Evolutionary conservation across 306 rosid species (phyloP).

Genomic region (Phaseolus lunatus): DNA sequence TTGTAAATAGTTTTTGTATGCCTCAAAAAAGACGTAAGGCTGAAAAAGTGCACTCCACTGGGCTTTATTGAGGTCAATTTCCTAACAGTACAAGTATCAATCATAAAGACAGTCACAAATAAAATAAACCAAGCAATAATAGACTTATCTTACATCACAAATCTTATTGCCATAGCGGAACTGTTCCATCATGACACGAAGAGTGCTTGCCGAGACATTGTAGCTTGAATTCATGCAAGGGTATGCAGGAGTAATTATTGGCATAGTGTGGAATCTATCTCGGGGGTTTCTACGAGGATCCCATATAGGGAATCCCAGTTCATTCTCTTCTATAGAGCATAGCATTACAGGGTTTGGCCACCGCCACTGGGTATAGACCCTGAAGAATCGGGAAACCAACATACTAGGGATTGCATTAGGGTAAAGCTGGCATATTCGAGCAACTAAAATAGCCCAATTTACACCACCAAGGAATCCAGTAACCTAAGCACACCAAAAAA

Average conservation of each 20-base stretch:
- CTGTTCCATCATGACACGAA: conserved; percentile 98
- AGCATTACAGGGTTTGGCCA: conserved; percentile 99
- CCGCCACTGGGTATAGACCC: conserved; percentile 99
- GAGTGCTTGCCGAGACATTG: conserved; percentile 93
- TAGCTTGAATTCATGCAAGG: conserved; percentile 99
- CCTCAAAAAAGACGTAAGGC: conserved; percentile 84
- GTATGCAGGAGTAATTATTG: conserved; percentile 98
- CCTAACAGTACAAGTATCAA: conserved; percentile 59
- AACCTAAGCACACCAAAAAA: conserved; percentile 59
- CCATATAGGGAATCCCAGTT: conserved; percentile 88
- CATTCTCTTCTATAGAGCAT: conserved; percentile 91
- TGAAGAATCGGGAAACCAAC: conserved; percentile 96
- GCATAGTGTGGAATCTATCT: conserved; percentile 91
- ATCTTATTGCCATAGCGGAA: conserved; percentile 76
- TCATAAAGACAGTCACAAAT: conserved; percentile 31
- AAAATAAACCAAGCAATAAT: conserved; percentile 11
- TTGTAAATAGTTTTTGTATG: conserved; percentile 92
- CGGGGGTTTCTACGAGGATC: conserved; percentile 93
- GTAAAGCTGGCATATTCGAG: conserved; percentile 96
- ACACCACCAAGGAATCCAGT: conserved; percentile 99
- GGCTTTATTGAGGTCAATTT: conserved; percentile 82
- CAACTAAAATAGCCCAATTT: conserved; percentile 96
- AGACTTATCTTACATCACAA: conserved; percentile 72
- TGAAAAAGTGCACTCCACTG: conserved; percentile 93
- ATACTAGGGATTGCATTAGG: conserved; percentile 98